Conservation (phyloP, 2,329 filamentous ascomycete species). For the Calonectria pseudoreteaudii region DNA sequence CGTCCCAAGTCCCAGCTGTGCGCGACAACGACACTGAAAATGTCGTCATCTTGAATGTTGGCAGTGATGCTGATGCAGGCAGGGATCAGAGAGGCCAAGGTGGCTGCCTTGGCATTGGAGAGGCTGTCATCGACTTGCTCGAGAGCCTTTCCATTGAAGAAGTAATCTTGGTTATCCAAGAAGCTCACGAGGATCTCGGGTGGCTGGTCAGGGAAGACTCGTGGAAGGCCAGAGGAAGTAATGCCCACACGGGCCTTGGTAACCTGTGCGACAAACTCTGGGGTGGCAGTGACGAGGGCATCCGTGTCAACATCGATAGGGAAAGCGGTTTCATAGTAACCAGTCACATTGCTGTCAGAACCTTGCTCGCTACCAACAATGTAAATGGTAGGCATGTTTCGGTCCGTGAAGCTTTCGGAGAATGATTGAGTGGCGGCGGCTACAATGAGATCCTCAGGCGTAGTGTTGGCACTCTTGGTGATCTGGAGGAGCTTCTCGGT, state of each 20-base stretch:
- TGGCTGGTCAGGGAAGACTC: not conserved
- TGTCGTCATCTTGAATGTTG: constrained; percentile 1
- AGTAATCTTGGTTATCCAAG: not conserved
- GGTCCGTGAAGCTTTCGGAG: not conserved
- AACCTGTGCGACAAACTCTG: not conserved
- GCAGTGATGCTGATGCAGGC: not conserved
- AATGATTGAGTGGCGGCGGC: not conserved
- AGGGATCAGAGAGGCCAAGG: not conserved
- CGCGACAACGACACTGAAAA: constrained; percentile 9
- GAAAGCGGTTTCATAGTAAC: not conserved
- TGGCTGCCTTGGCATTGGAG: not conserved
- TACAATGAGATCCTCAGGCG: not conserved
- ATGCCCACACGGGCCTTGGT: not conserved
- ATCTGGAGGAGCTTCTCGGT: not conserved
- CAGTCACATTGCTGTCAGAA: not conserved
- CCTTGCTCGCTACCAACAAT: not conserved
- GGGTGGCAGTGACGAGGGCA: not conserved
- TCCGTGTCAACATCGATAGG: not conserved
- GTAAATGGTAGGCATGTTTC: constrained; percentile 1
- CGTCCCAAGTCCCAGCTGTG: constrained; percentile 18
- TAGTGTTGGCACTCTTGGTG: not conserved
- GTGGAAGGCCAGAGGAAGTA: not conserved
- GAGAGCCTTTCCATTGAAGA: not conserved
- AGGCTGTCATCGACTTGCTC: not conserved
- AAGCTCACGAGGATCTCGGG: not conserved